A percentile compares a stretch with the other conserved stretches of the same genome.
Evolutionary conservation across 2,329 filamentous ascomycete genomes (phyloP).

Genomic region (Pezicula carpinea): DNA sequence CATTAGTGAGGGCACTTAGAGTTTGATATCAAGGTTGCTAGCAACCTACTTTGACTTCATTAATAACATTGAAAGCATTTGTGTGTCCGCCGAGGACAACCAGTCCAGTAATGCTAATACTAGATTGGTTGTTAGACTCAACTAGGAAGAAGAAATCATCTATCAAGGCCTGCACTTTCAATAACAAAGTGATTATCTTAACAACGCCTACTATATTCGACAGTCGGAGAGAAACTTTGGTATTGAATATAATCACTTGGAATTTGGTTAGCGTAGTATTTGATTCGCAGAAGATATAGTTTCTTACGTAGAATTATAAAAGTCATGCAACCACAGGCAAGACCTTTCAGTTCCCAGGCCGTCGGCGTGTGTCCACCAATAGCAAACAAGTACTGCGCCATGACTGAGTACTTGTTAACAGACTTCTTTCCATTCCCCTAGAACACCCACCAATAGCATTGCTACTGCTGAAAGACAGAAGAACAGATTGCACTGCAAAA

Average conservation of each 20-base stretch:
- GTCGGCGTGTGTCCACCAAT: slow-evolving; percentile 46
- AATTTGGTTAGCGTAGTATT: background rate
- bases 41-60: slow-evolving; percentile 46
- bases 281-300: background rate
- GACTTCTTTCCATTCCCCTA: background rate
- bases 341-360: slow-evolving; percentile 62
- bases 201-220: slow-evolving; percentile 53
- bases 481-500: slow-evolving; percentile 59
- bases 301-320: slow-evolving; percentile 42
- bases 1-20: background rate
- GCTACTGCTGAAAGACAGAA: slow-evolving; percentile 61
- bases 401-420: slow-evolving; percentile 32
- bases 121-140: slow-evolving; percentile 11
- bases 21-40: background rate
- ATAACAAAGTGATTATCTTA: slow-evolving; percentile 59
- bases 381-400: slow-evolving; percentile 59
- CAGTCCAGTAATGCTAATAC: slow-evolving; percentile 53
- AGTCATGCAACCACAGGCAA: slow-evolving; percentile 48
- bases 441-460: slow-evolving; percentile 47
- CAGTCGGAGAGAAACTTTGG: slow-evolving; percentile 50
- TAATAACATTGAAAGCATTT: slow-evolving; percentile 56
- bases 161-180: no score
- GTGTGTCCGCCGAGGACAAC: slow-evolving; percentile 57
- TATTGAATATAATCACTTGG: slow-evolving; percentile 45
- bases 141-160: slow-evolving; percentile 6